phyloP scores from a whole-genome alignment of 202 grass and related monocot genomes.

The Zoysia matrella region DNA sequence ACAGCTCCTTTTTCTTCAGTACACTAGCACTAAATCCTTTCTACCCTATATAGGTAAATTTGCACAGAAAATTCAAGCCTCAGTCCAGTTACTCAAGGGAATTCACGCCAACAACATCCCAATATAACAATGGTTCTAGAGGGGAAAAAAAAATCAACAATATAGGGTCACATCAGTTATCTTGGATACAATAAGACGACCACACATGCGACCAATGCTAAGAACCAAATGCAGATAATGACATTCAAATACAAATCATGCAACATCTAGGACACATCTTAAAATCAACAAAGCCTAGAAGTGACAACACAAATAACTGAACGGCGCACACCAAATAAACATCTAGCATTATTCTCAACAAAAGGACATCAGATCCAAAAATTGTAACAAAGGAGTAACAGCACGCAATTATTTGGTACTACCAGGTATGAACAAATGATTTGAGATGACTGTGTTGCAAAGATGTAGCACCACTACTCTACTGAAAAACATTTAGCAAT shows the following conservation, averaged over 20 bases:
- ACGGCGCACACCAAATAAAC: neutral
- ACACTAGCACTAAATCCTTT: neutral
- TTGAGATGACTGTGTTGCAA: neutral
- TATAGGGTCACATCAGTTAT: slow-evolving; percentile 17
- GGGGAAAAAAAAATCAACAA: neutral
- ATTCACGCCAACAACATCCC: neutral
- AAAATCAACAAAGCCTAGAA: neutral
- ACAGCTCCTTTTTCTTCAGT: neutral
- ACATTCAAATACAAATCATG: slow-evolving; percentile 22
- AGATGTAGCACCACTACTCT: neutral
- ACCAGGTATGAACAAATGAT: neutral
- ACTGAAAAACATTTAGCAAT: too few relatives aligned
- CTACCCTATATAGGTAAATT: neutral
- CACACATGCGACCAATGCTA: neutral
- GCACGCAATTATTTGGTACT: neutral
- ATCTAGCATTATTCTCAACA: neutral
- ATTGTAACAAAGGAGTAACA: neutral
- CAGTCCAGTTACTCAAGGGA: neutral
- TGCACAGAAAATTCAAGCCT: neutral
- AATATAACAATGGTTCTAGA: neutral
- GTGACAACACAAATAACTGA: neutral
- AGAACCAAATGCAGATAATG: slow-evolving; percentile 8
- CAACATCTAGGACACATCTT: neutral
- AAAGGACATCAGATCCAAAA: neutral
- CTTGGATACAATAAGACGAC: slow-evolving; percentile 14